Conservation (phyloP, 2,329 filamentous ascomycete species). For the Myriosclerotinia curreyana region DNA sequence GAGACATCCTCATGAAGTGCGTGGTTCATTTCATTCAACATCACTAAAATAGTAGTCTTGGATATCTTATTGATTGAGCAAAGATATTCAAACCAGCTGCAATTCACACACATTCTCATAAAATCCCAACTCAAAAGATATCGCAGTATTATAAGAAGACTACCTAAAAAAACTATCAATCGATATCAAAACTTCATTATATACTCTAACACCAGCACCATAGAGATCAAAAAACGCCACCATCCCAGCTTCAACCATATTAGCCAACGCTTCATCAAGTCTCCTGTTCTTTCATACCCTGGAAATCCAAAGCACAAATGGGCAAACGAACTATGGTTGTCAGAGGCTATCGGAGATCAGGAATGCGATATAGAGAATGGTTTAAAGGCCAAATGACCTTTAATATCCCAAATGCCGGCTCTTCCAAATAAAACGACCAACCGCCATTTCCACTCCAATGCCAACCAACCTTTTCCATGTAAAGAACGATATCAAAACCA, state of each 20-base stretch:
- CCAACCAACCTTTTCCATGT: too few species aligned
- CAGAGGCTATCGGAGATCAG: background rate
- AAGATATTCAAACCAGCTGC: background rate
- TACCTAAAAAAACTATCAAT: background rate
- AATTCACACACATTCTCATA: background rate
- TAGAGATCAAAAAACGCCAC: background rate
- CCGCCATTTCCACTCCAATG: background rate
- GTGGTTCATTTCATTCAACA: background rate
- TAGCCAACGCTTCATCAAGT: background rate
- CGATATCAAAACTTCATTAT: background rate
- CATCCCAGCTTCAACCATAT: background rate
- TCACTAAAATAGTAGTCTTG: background rate
- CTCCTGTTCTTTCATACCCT: background rate
- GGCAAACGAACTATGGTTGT: background rate
- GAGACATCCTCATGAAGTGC: too few species aligned
- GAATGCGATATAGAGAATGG: background rate
- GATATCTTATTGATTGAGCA: too few species aligned
- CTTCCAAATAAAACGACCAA: background rate
- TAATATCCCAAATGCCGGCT: background rate
- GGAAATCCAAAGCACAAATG: background rate
- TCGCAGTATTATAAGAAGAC: background rate
- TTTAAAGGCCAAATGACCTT: background rate
- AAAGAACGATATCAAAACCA: background rate
- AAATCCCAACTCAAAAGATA: background rate
- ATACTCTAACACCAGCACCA: background rate